Percentiles rank a stretch among this genome's conserved stretches.
phyloP scores from a whole-genome alignment of 495 filamentous ascomycete species.

The Neurospora sp. region DNA sequence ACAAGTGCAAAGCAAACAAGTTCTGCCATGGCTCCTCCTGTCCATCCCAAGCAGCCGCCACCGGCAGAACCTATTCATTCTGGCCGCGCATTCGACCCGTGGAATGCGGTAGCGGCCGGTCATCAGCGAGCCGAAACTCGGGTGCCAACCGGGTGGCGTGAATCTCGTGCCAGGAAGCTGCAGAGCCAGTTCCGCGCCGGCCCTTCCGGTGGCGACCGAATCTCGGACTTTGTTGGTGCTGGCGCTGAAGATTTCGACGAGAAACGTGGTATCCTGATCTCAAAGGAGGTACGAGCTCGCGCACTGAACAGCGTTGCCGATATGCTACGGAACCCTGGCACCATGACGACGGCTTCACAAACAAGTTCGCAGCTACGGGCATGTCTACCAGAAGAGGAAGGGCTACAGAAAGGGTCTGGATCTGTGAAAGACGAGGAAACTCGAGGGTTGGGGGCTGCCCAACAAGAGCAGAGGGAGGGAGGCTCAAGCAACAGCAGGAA shows the following conservation, averaged over 20 bases:
- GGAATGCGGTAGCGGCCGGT: constrained; percentile 71
- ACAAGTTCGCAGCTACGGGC: neutral
- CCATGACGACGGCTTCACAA: constrained; percentile 19
- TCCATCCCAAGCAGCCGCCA: constrained; percentile 19
- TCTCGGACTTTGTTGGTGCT: constrained; percentile 50
- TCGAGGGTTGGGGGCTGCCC: constrained; percentile 20
- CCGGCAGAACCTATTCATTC: constrained; percentile 36
- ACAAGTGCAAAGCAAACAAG: constrained; percentile 1
- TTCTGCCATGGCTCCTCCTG: constrained; percentile 13
- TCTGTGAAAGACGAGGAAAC: neutral
- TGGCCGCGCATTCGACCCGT: constrained; percentile 58
- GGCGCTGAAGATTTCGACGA: constrained; percentile 40
- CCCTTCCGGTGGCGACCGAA: constrained; percentile 36
- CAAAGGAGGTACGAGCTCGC: constrained; percentile 31
- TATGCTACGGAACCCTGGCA: constrained; percentile 37
- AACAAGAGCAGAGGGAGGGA: constrained; percentile 22
- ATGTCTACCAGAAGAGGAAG: neutral
- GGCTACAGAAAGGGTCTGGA: neutral
- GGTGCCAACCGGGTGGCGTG: constrained; percentile 58
- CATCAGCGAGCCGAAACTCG: constrained; percentile 66
- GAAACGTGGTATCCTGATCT: constrained; percentile 32
- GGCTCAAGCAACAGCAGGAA: constrained; percentile 15
- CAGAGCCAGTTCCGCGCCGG: constrained; percentile 53
- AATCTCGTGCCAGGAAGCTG: constrained; percentile 56
- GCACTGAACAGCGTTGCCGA: constrained; percentile 35